Conservation (phyloP, 2,329 filamentous ascomycete species). For the Colletotrichum sp. region DNA sequence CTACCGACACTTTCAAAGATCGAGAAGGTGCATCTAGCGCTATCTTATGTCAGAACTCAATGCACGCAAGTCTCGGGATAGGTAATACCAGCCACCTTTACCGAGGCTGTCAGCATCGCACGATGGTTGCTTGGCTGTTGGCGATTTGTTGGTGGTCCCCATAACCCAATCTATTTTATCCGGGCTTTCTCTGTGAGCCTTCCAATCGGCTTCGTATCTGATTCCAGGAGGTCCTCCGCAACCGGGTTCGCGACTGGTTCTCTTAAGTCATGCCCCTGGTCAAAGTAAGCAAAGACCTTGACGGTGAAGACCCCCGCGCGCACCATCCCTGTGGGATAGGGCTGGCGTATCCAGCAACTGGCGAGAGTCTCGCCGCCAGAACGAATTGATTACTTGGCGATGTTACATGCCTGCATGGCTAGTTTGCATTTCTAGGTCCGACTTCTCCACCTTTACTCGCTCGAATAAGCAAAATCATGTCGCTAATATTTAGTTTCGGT, state of each 20-base stretch:
- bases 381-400: neutral
- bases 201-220: neutral
- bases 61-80: too few relatives aligned
- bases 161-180: neutral
- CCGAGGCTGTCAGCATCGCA: neutral
- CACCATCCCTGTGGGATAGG: neutral
- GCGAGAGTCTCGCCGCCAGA: neutral
- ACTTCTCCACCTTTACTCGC: neutral
- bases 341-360: neutral
- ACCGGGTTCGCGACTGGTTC: neutral
- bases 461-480: neutral
- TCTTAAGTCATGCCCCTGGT: neutral
- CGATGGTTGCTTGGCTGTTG: neutral
- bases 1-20: too few relatives aligned
- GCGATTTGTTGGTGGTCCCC: neutral
- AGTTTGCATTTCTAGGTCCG: neutral
- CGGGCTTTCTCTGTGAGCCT: neutral
- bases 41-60: too few relatives aligned
- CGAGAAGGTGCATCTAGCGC: too few relatives aligned
- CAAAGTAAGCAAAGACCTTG: neutral
- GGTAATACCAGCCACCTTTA: too few relatives aligned
- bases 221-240: neutral
- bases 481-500: neutral
- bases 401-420: neutral
- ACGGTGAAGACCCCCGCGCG: neutral